These are phyloP conservation scores for Eremothecium gossypii DNA, from an alignment of 1,139 yeast species.

Conservation along the genomic window DNA sequence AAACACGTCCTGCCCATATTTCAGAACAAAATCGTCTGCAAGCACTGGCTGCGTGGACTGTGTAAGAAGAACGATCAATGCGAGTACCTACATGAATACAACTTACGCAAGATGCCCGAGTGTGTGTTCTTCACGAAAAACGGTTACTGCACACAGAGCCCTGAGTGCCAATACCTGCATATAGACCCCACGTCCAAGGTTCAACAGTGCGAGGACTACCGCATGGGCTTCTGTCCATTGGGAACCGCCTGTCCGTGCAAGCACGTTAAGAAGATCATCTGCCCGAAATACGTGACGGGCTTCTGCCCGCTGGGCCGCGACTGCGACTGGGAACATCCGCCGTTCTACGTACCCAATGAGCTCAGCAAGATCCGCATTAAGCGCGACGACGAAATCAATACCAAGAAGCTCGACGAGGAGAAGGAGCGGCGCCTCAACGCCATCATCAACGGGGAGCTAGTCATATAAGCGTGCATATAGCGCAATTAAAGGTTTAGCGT, in stretches of 20 bases:
- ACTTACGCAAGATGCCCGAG: slow-evolving; percentile 92
- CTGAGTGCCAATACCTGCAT: slow-evolving; percentile 89
- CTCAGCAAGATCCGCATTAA: slow-evolving; percentile 23
- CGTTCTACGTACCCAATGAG: slow-evolving; percentile 17
- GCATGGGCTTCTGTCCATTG: slow-evolving; percentile 82
- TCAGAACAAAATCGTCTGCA: slow-evolving; percentile 83
- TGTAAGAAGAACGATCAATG: slow-evolving; percentile 96
- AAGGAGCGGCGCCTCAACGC: slow-evolving; percentile 30
- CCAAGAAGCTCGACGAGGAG: slow-evolving; percentile 29
- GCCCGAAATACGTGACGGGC: slow-evolving; percentile 82
- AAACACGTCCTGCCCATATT: slow-evolving; percentile 80
- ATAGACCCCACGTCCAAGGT: slow-evolving; percentile 82
- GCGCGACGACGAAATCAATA: slow-evolving; percentile 28
- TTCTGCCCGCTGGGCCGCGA: slow-evolving; percentile 60
- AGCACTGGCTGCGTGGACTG: slow-evolving; percentile 95
- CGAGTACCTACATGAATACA: slow-evolving; percentile 93
- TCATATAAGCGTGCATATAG: neutral
- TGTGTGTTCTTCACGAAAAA: slow-evolving; percentile 80
- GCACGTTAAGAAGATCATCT: slow-evolving; percentile 68
- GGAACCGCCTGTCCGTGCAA: slow-evolving; percentile 83
- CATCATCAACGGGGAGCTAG: slow-evolving; percentile 27
- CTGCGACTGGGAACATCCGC: slow-evolving; percentile 26
- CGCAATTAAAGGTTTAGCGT: neutral
- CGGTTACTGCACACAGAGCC: slow-evolving; percentile 88
- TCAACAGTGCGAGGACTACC: slow-evolving; percentile 79